These are phyloP conservation scores for Amanita pallidorosea DNA, from an alignment of 768 basidiomycete species.

Conservation along the genomic window DNA sequence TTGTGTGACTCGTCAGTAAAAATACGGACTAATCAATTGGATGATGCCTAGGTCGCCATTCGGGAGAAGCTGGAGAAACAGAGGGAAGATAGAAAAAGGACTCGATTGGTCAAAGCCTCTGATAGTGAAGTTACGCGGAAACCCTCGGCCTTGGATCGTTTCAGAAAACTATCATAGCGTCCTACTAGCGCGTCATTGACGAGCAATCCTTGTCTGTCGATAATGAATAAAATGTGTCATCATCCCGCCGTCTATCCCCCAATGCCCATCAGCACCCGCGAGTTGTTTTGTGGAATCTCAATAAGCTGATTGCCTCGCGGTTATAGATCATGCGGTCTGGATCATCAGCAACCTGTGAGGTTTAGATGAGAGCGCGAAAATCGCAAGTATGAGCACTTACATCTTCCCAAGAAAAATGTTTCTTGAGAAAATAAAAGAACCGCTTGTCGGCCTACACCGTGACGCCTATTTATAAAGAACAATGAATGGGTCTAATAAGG, in stretches of 20 bases:
- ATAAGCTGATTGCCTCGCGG: conserved; percentile 57
- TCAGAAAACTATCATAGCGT: background rate
- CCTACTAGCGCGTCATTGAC: background rate
- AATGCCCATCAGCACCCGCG: no score
- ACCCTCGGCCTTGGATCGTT: conserved; percentile 5
- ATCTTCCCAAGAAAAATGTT: conserved; percentile 64
- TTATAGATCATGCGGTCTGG: conserved; percentile 45
- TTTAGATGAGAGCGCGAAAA: background rate
- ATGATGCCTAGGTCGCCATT: conserved; percentile 39
- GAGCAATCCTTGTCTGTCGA: background rate
- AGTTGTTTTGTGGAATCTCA: conserved; percentile 26
- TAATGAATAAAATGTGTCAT: background rate
- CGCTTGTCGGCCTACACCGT: conserved; percentile 74
- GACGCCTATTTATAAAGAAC: background rate
- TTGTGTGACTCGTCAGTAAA: conserved; percentile 5
- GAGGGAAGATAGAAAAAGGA: conserved; percentile 24
- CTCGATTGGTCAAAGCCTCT: background rate
- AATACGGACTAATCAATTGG: background rate
- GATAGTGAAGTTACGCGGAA: background rate
- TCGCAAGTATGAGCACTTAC: conserved; percentile 21
- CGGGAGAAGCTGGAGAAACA: conserved; percentile 58
- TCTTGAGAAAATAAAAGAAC: conserved; percentile 74
- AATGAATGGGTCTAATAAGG: background rate
- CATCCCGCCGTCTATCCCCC: no score
- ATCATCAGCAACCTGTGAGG: conserved; percentile 48